Base-by-base conservation (phyloP, 306 rosid genomes). In the Citrullus amarus region DNA sequence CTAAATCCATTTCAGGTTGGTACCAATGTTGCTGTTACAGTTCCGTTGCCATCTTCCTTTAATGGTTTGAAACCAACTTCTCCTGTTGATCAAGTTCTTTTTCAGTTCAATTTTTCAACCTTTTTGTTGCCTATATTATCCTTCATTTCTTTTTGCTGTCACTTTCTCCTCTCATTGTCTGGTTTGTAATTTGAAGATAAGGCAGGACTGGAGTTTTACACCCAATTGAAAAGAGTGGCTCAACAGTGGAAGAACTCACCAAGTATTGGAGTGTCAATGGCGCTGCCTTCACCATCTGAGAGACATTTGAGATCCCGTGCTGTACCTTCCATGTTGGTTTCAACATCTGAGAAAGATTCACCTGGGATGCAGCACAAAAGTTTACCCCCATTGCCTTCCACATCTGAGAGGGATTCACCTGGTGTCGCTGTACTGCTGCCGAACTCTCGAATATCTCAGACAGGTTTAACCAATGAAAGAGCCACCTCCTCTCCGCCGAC, bases 241-340 rank as follows among this genome's bases (percentile, higher is more conserved):
- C 88, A 91, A 72, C 89, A 81, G 72, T 89, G 96, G 96, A 87
- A 82, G 81, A 88, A 89, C 78, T 79, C 78, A 75, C 83, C 89
- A 43, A 65, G 76, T 79, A 59, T 80, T 44, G 86, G 79, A 59
- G 82, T 51, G 58, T 81, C 76, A 2, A 73, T 63, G 32, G 32
- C 78, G 43, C 56, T 44, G 76, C 87, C 76, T 80, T 84, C 84
- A 63, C 76, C 84, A 50, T 86, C 86, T 41, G 82, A 83, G 82
- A 83, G 84, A 50, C 78, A 57, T 60, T 25, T 79, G 75, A 56
- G 77, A 39, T 20, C 86, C 60, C 79, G 73, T 68, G 85, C 79
- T 8, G 56, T 68, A 28, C 80, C 88, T 60, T 85, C 89, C 30
- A 81, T 77, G 62, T 83, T 85, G 78, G 85, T 83, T 76, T 76